A percentile compares a stretch with the other conserved stretches of the same genome.
These are phyloP conservation scores for Trichocomaceae sp. DNA, from an alignment of 2,329 filamentous ascomycete genomes.

Conservation along the genomic window DNA sequence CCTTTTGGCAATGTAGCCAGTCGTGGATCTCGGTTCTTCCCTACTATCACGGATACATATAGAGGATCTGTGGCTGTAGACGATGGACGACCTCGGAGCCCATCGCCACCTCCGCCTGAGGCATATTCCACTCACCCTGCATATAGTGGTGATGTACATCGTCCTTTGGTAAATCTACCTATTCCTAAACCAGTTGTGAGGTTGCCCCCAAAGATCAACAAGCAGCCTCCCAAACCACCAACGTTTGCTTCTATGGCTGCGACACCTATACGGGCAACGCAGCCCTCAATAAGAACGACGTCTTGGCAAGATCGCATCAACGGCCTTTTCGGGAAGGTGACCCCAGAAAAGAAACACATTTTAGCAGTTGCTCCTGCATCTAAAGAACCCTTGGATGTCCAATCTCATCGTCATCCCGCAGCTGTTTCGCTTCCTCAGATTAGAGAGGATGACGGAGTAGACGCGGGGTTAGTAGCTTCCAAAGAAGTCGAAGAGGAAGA, in stretches of 20 bases:
- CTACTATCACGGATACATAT: conserved; percentile 32
- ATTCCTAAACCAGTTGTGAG: conserved; percentile 67
- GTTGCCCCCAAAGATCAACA: conserved; percentile 58
- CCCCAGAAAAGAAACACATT: conserved; percentile 45
- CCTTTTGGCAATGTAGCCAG: conserved; percentile 28
- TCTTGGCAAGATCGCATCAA: conserved; percentile 81
- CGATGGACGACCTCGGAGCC: conserved; percentile 30
- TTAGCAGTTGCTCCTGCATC: conserved; percentile 61
- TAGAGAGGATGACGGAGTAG: conserved; percentile 32
- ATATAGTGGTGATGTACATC: conserved; percentile 44
- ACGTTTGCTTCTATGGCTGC: conserved; percentile 40
- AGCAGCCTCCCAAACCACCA: conserved; percentile 40
- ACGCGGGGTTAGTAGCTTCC: conserved; percentile 46
- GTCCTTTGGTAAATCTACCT: conserved; percentile 54
- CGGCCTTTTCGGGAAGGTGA: conserved; percentile 60
- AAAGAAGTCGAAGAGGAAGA: conserved; percentile 71
- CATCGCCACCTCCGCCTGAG: conserved; percentile 54
- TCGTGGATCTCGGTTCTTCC: conserved; percentile 46
- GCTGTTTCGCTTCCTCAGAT: conserved; percentile 54
- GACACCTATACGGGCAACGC: conserved; percentile 33
- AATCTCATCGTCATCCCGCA: conserved; percentile 46
- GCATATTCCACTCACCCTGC: conserved; percentile 50
- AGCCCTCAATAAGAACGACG: conserved; percentile 41
- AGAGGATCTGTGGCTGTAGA: conserved; percentile 29
- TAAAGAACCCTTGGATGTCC: conserved; percentile 59